Base-by-base conservation (phyloP, 75 land plant genomes). In the Picea glauca region DNA sequence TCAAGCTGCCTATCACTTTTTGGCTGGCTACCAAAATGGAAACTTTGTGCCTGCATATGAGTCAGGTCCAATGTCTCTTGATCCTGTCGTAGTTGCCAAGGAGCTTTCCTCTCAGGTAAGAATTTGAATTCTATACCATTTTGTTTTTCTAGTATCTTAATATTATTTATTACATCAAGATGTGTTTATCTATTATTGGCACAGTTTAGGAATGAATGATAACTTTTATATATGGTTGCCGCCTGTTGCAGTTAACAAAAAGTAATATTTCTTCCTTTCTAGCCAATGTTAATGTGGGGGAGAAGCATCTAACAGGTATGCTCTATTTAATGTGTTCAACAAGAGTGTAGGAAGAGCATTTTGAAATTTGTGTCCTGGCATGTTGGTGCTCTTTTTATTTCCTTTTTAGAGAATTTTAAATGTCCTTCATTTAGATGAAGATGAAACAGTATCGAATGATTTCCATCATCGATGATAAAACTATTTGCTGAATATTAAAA, bases 1-100 rank as follows among this genome's bases (percentile, higher is more conserved):
- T 26, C 93, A 92, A 84, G 87, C 89, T 62, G 93, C 89, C 58
- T 85, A 88, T 80, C 89, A 88, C 62, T 92, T 88, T 78, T 59
- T 92, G 57, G 93, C 93, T 56, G 93, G 94, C 38, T 92, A 92
- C 81, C 85, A 87, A 57, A 85, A 85, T 81, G 89, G 93, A 20
- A 80, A 81, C 21, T 92, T 91, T 72, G 67, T 85, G 26, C 91
- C 94, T 78, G 84, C 83, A 31, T 92, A 88, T 38, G 63, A 54
- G 78, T 76, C 83, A 58, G 84, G 91, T 60, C 87, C 88, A 58
- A 81, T 84, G 33, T 84, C 91, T 79, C 76, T 87, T 74, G 86
- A 91, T 75, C 91, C 93, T 26, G 75, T 88, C 40, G 83, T 62
- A 13, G 89, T 91, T 77, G 91, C 94, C 14, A 86, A 84, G 76